Evolutionary conservation across 345 rosid genomes (phyloP).

Genomic region (Punica granatum): DNA sequence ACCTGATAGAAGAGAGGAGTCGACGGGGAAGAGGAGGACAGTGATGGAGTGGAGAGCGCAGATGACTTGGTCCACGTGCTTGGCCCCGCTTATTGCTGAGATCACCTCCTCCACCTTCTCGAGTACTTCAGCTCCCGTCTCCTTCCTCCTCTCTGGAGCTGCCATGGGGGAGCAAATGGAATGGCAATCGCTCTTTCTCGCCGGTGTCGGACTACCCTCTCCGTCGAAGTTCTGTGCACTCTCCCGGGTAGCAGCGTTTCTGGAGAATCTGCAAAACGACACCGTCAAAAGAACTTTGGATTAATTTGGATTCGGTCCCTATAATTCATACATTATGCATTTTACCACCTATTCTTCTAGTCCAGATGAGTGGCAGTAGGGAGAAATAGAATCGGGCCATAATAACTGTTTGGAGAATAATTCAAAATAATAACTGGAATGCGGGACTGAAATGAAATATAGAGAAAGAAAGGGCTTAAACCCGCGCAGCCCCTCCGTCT

Average conservation of each 20-base stretch:
- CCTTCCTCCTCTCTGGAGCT: neutral
- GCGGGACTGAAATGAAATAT: neutral
- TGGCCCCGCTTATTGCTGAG: conserved; percentile 42
- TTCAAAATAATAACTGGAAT: neutral
- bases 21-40: conserved; percentile 61
- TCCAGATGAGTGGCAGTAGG: conserved; percentile 1
- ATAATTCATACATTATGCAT: too few species aligned
- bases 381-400: conserved; percentile 5
- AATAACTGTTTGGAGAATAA: neutral
- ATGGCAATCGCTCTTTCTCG: too few species aligned
- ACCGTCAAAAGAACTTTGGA: too few species aligned
- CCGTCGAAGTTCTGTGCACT: too few species aligned
- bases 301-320: too few species aligned
- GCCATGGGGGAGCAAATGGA: conserved; percentile 5
- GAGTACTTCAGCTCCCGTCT: conserved; percentile 24
- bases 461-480: neutral
- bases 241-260: too few species aligned
- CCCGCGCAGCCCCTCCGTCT: neutral
- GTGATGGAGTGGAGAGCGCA: conserved; percentile 73
- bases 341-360: too few species aligned
- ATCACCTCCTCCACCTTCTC: conserved; percentile 57
- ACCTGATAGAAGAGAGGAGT: conserved; percentile 54
- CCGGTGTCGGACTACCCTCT: too few species aligned
- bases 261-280: too few species aligned
- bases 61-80: conserved; percentile 64